Base-by-base conservation (phyloP, 257 asterid genomes). In the Plantago elongata region DNA sequence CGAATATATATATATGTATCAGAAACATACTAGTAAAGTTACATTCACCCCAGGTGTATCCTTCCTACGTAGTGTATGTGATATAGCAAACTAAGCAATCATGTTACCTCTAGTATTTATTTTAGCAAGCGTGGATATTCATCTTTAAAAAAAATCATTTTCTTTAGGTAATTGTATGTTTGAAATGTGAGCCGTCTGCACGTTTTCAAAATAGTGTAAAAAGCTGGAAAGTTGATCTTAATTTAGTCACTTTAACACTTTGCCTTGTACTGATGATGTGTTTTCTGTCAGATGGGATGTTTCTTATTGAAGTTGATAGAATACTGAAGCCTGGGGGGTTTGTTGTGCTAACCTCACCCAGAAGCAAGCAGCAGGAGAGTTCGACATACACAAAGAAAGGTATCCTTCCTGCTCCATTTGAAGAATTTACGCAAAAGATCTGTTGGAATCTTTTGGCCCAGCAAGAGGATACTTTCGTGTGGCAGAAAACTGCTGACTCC, bases 291-390 rank as follows among this genome's bases (percentile, higher is more conserved):
- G 97, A 80, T 80, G 94, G 99, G 50, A 63, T 81, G 69, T 77
- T 80, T 59, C 99, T 92, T 66, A 79, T 89, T 57, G 99, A 92
- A 87, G 85, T 84, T 63, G 99, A 92, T 62, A 91, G 99, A 75
- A 64, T 92, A 61, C 95, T 89, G 75, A 92, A 76, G 81, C 99
- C 99, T 5, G 99, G 99, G 66, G 96, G 97, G 65, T 92, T 86
- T 83, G 66, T 92, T 74, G 96, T 89, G 60, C 70, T 92, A 75
- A 89, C 97, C 70, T 83, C 95, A 57, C 90, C 95, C 50, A 68
- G 69, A 72, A 81, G 83, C 72, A 79, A 72, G 73, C 86, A 72
- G 67, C 87, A 83, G 45, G 86, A 76, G 63, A 74, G 78, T 75
- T 60, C 64, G 7, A 45, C 52, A 43, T 30, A 38, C 42, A 11